Evolutionary conservation across 805 yeast species (phyloP), one percentile per base, ranked within the genome.

Genomic region (Wickerhamiella lipophila): DNA sequence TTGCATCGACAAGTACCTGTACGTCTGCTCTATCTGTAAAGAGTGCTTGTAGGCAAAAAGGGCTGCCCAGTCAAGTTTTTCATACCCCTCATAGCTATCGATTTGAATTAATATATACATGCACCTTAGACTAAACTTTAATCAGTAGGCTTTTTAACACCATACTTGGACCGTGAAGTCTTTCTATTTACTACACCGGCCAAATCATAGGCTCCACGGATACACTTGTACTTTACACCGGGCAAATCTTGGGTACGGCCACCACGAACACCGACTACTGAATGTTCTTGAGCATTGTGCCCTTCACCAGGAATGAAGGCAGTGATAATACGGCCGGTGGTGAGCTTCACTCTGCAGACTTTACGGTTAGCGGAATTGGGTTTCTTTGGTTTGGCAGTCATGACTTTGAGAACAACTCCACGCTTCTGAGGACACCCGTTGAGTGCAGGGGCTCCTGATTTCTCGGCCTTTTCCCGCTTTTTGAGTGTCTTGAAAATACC

Each of bases 221-320:
- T 83, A 57, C 86, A 72, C 67, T 84, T 92, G 66, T 92, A 92
- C 64, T 86, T 88, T 44, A 92, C 96, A 75, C 99, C 99, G 22
- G 98, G 98, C 59, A 89, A 72, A 78, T 92, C 99, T 63, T 88
- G 96, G 47, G 85, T 85, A 74, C 96, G 79, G 13, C 98, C 99
- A n/a, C 99, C 99, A 67, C 98, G 78, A 3, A 92, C 95, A 47
- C 79, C 76, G 0, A 92, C 97, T 46, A 92, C 94, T 60, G 94
- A 84, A 68, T 92, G 99, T 65, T 92, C 99, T 70, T 92, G 97
- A 19, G 94, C 70, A 62, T 92, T 92, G 67, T 92, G 98, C 18
- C 99, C 98, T 63, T 92, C 96, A 49, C 99, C 99, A 13, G 96
- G 96, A 50, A 92, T 92, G 64, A 87, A 88, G 1, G 96, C 96